Evolutionary conservation across 345 rosid species (phyloP).

Genomic region (Carallia brachiata): DNA sequence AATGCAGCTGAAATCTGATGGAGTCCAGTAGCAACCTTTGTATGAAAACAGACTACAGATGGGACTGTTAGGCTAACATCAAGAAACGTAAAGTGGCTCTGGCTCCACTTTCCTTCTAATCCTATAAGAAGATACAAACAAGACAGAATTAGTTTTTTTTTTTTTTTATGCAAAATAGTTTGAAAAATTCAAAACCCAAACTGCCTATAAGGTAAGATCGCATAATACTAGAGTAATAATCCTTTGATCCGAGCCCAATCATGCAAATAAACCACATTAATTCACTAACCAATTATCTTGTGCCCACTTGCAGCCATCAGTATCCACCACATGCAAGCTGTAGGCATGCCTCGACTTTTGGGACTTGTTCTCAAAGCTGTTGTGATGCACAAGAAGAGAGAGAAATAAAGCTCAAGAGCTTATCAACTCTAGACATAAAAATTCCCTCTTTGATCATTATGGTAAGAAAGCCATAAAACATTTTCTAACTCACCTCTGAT

Average conservation of each 20-base stretch:
- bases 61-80: slow-evolving; percentile 9
- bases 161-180: neutral
- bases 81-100: slow-evolving; percentile 66
- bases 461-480: slow-evolving; percentile 1
- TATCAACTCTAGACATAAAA: slow-evolving; percentile 3
- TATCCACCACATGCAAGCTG: slow-evolving; percentile 89
- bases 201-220: neutral
- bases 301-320: slow-evolving; percentile 91
- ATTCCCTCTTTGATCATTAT: neutral
- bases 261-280: neutral
- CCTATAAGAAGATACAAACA: slow-evolving; percentile 38
- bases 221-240: neutral
- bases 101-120: slow-evolving; percentile 72
- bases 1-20: too few relatives aligned
- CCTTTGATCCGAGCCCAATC: too few relatives aligned
- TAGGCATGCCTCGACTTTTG: slow-evolving; percentile 85
- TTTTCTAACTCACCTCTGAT: slow-evolving; percentile 62
- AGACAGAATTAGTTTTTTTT: neutral
- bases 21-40: too few relatives aligned
- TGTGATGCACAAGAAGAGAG: slow-evolving; percentile 11
- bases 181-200: neutral
- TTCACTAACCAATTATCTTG: slow-evolving; percentile 70
- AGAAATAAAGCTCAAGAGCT: neutral
- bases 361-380: slow-evolving; percentile 81
- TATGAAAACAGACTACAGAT: too few relatives aligned